Evolutionary conservation across 305 asterid genomes (phyloP).

Genomic region (Fraxinus xanthoxyloides): DNA sequence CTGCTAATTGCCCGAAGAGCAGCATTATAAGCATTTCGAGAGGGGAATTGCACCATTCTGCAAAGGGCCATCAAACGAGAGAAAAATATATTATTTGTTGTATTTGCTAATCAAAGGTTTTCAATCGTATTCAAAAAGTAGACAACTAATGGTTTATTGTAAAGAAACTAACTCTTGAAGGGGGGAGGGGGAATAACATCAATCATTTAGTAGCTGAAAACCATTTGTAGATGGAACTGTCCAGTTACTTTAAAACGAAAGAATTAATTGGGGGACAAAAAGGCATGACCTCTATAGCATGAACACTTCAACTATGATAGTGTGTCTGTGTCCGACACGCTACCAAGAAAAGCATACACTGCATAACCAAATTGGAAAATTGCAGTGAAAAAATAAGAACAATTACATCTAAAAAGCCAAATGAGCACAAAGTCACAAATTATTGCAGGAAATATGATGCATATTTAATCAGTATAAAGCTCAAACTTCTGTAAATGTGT

Average conservation of each 20-base stretch:
- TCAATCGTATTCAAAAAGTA: background rate
- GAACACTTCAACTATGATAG: too few relatives aligned
- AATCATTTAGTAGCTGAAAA: background rate
- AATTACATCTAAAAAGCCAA: background rate
- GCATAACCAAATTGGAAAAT: background rate
- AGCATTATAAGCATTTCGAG: slow-evolving; percentile 42
- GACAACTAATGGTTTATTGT: background rate
- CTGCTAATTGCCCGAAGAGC: slow-evolving; percentile 40
- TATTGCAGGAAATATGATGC: background rate
- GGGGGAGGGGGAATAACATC: background rate
- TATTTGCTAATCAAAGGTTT: background rate
- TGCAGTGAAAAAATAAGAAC: background rate
- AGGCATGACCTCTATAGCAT: too few relatives aligned
- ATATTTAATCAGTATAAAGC: slow-evolving; percentile 6
- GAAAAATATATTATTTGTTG: background rate
- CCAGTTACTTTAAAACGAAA: background rate
- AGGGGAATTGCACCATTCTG: slow-evolving; percentile 70
- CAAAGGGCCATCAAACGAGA: slow-evolving; percentile 17
- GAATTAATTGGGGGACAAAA: background rate
- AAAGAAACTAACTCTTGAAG: background rate
- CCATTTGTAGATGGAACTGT: background rate
- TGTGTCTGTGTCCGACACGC: too few relatives aligned
- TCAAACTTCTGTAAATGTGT: background rate
- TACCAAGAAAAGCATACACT: too few relatives aligned
- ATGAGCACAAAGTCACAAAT: slow-evolving; percentile 19